Percentiles rank a stretch among this genome's conserved stretches.
phyloP scores from a whole-genome alignment of 202 grass and related monocot genomes.

The Saccharum hybrid region DNA sequence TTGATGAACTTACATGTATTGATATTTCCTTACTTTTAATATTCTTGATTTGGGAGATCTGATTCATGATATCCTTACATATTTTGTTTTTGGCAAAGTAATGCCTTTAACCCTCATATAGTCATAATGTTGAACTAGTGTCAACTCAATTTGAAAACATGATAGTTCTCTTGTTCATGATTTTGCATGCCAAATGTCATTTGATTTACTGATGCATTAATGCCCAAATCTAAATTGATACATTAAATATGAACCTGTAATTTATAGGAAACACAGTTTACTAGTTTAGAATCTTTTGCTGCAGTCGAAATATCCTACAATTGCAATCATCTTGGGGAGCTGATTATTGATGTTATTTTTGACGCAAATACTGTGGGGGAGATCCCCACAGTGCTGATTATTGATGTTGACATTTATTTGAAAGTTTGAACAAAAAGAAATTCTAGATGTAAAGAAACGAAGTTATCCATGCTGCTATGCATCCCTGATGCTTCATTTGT shows the following conservation, averaged over 20 bases:
- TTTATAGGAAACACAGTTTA: background rate
- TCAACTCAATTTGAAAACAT: background rate
- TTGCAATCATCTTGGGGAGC: background rate
- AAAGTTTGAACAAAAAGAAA: background rate
- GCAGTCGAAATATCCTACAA: background rate
- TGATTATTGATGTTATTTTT: background rate
- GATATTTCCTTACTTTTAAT: background rate
- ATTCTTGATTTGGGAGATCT: no score
- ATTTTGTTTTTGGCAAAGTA: no score
- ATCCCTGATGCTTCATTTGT: constrained; percentile 5
- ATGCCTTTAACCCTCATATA: background rate
- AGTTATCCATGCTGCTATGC: constrained; percentile 1
- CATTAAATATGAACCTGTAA: background rate
- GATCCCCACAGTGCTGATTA: background rate
- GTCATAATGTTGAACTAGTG: background rate
- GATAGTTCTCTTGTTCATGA: background rate
- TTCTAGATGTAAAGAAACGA: background rate
- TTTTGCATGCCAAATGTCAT: background rate
- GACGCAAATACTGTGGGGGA: no score
- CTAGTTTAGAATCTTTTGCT: background rate
- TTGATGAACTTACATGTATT: background rate
- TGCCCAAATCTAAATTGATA: background rate
- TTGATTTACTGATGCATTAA: background rate
- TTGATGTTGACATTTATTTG: background rate
- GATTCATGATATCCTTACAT: no score